Base-by-base conservation (phyloP, 306 rosid genomes). In the Rubus idaeus region DNA sequence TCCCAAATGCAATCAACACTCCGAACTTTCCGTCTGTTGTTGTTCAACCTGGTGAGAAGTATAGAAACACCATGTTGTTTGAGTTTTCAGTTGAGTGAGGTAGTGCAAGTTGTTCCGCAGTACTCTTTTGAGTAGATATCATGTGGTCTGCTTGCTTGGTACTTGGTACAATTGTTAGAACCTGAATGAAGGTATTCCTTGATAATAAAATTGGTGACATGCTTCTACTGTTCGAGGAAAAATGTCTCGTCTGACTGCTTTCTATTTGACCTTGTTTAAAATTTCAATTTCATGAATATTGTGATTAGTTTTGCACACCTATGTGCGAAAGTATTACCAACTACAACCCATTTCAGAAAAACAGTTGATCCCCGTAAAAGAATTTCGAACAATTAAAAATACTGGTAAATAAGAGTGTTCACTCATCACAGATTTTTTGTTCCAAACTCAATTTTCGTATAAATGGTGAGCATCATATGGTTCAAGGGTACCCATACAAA, bases 1-100 rank as follows among this genome's bases (percentile, higher is more conserved):
- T 90, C 82, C 99, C 99, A 6, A 84, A 95, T 78, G 97, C 98
- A 35, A 64, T 93, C 23, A 91, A 93, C 83, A 86, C 88, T 47
- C 85, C 88, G 0, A 87, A 93, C 76, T 93, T 93, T 74, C 96
- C 98, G 0, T 88, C 96, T 5, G 67, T 92, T 82, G 90, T 92
- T 37, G 91, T 92, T 79, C 87, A 86, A 61, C 91, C 97, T 4
- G 97, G 96, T 74, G 89, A 87, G 87, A 90, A 86, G 82, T 92
- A 95, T 75, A 81, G 82, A 66, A 96, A 95, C 88, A 76, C 84
- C 70, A 94, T 94, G 98, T 78, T 91, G 86, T 94, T 75, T 60
- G 96, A 91, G 84, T 94, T 94, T 88, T 94, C 98, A 56, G 72
- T 83, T 16, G 94, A 89, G 82, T 90, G 75, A 84, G 55, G 71